Evolutionary conservation across 2,329 filamentous ascomycete genomes (phyloP), one percentile per base, ranked within the genome.

Genomic region (Colletotrichum cereale): DNA sequence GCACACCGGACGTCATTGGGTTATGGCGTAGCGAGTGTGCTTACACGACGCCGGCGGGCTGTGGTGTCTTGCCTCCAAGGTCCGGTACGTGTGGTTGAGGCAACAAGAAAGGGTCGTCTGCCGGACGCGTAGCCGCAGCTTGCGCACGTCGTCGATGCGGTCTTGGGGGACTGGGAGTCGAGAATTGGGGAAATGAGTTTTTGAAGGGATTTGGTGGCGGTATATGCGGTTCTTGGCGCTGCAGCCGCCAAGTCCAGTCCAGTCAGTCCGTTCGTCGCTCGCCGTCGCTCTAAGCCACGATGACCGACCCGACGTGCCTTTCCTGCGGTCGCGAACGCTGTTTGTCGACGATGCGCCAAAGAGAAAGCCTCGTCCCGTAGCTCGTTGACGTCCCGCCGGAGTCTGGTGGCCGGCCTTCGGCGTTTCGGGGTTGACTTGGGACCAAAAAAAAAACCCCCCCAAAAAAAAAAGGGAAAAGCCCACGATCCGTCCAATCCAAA

Each of bases 21-120:
- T 52, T 34, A 36, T 62, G 47, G 61, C 47, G 61, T 42, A 42
- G 24, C 29, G 21, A 44, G 42, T n/a, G 42, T n/a, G 38, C 38
- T 36, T 58, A 7, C 26, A 16, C 18, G 18, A 18, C 40, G 40
- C 8, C 40, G 40, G 40, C 40, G 16, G 40, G 40, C 40, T 44
- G 26, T 57, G 24, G 52, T 44, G 62, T 65, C 26, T 24, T n/a
- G 26, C 44, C 34, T 24, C 24, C 24, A 24, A 26, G 36, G 62
- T 44, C 6, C 42, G n/a, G n/a, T n/a, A n/a, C n/a, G n/a, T n/a
- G n/a, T 52, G 50, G 40, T 47, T 21, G 58, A 50, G 38, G 58
- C 52, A 55, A 34, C 8, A 31, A 16, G 31, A 34, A 12, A 21
- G 21, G 52, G 11, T 55, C 11, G 29, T 55, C 29, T 36, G n/a